Base-by-base conservation (phyloP, 345 rosid species). In the Ricinus communis region DNA sequence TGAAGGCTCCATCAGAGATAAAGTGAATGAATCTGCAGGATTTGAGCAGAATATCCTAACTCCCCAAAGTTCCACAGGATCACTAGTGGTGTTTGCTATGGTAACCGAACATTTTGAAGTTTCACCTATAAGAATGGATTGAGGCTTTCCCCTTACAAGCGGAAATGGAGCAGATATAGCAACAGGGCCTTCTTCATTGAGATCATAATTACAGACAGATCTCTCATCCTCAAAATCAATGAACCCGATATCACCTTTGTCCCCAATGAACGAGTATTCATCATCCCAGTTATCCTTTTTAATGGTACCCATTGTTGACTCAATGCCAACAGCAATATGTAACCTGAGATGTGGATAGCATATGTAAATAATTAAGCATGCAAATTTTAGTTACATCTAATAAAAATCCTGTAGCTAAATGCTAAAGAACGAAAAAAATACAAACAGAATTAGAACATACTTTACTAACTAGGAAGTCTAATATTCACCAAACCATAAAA, bases 121-220 rank as follows among this genome's bases (percentile, higher is more conserved):
- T 82, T 84, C 85, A 41, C 88, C 95, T 10, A 88, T 83, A 12
- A 63, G 43, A 11, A 86, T 66, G 0, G 93, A 88, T 13, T 70
- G 87, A 15, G 98, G 98, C 79, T 81, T 89, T 43, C 91, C 90
- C 41, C 71, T 62, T 54, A 58, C 70, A 31, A 90, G 82, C 13
- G 93, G 87, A 68, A 90, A 93, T 64, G 98, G 98, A 45, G 62
- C 61, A 60, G 98, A 90, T 50, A 93, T 76, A 41, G 71, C 19
- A n/a, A 87, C 59, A 0, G 91, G 86, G 61, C 86, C 91, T 71
- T 82, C 89, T 5, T 81, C 87, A 25, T 19, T 45, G 16, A 74
- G 81, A 76, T 77, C 75, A 74, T 83, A 86, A 70, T 58, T 74
- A 38, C 84, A 76, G 11, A 83, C 78, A 10, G 88, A 85, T 24